Evolutionary conservation across 1,139 yeast genomes (phyloP).

Genomic region (Yamadazyma diospyri): DNA sequence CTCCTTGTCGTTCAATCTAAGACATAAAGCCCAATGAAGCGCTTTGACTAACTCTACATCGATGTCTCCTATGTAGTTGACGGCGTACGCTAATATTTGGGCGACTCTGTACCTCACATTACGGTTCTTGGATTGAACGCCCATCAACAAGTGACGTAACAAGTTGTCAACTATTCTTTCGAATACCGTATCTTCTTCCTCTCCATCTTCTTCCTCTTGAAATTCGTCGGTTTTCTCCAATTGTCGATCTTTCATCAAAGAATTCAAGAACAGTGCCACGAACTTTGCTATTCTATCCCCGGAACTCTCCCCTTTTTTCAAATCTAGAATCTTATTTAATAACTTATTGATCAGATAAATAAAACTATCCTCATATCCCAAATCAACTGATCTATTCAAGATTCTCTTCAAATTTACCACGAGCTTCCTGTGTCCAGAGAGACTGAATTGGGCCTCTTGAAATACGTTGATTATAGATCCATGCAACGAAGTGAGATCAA

Average conservation of each 20-base stretch:
- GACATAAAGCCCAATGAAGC: conserved; percentile 56
- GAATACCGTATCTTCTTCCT: conserved; percentile 36
- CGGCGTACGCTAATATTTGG: conserved; percentile 70
- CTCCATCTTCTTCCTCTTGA: conserved; percentile 18
- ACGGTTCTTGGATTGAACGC: conserved; percentile 72
- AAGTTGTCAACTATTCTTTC: conserved; percentile 57
- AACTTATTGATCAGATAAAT: conserved; percentile 55
- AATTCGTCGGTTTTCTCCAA: conserved; percentile 17
- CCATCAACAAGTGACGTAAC: conserved; percentile 65
- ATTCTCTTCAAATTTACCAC: conserved; percentile 59
- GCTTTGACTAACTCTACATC: conserved; percentile 69
- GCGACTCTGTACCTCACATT: conserved; percentile 79
- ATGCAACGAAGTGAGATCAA: conserved; percentile 2
- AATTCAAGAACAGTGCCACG: conserved; percentile 60
- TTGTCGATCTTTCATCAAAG: conserved; percentile 38
- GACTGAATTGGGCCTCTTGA: conserved; percentile 73
- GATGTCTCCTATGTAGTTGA: conserved; percentile 72
- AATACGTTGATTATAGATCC: conserved; percentile 63
- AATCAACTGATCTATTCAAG: conserved; percentile 52
- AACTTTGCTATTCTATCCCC: conserved; percentile 81
- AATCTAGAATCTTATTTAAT: conserved; percentile 60
- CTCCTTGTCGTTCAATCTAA: conserved; percentile 76
- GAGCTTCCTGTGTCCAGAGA: conserved; percentile 76
- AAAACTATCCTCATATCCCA: conserved; percentile 57
- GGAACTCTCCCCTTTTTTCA: conserved; percentile 65